phyloP scores from a whole-genome alignment of 495 filamentous ascomycete species.

The Penicillium bialowiezense region DNA sequence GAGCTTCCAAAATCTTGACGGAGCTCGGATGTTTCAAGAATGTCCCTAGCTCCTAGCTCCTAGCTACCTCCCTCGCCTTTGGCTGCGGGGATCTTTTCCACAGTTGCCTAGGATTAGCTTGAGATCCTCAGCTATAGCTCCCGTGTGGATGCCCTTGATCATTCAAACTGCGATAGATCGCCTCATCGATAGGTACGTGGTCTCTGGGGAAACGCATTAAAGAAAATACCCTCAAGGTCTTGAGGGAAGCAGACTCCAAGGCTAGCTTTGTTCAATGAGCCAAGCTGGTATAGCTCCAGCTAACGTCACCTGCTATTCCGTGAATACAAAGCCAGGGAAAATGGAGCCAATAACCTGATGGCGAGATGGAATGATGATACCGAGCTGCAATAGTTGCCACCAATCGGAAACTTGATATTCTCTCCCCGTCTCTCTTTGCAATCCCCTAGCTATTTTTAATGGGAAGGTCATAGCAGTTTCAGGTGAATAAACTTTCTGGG shows the following conservation, averaged over 20 bases:
- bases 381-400: neutral
- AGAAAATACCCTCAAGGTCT: neutral
- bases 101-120: neutral
- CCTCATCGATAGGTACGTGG: neutral
- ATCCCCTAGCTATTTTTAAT: neutral
- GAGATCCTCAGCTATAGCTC: neutral
- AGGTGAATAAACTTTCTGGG: neutral
- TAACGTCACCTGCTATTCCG: conserved; percentile 2
- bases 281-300: neutral
- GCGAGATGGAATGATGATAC: conserved; percentile 3
- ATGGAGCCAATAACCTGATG: neutral
- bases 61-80: conserved; percentile 7
- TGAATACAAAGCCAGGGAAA: neutral
- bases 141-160: conserved; percentile 8
- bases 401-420: conserved; percentile 5
- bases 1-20: neutral
- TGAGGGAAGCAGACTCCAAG: neutral
- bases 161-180: conserved; percentile 1
- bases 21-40: conserved; percentile 5
- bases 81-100: conserved; percentile 4
- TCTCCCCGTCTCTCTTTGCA: neutral
- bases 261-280: neutral
- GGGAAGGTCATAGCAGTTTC: neutral
- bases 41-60: conserved; percentile 6
- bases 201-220: conserved; percentile 8